These are phyloP conservation scores for Chrysosporium queenslandicum DNA, from an alignment of 2,329 filamentous ascomycete species.

Conservation along the genomic window DNA sequence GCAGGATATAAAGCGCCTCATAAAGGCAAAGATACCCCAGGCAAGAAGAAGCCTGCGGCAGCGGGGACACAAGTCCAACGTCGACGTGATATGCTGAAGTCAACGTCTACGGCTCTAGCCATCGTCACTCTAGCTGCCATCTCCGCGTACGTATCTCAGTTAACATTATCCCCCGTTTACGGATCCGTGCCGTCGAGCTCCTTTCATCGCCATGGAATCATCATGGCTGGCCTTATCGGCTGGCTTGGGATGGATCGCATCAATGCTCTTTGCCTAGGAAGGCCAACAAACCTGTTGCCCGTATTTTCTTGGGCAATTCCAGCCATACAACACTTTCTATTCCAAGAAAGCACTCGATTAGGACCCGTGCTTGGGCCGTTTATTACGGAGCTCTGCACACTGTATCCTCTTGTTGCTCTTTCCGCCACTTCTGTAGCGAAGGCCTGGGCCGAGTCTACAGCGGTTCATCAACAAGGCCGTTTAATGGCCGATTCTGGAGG, in stretches of 20 bases:
- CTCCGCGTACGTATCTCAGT: conserved; percentile 43
- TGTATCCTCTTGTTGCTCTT: conserved; percentile 59
- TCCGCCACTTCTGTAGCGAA: conserved; percentile 55
- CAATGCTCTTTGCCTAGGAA: conserved; percentile 41
- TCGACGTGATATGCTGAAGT: background rate
- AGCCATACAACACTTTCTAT: conserved; percentile 60
- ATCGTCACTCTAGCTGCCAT: conserved; percentile 1
- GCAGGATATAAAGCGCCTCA: background rate
- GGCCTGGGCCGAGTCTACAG: conserved; percentile 49
- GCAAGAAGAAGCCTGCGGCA: background rate
- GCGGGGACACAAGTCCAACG: background rate
- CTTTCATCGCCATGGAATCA: conserved; percentile 59
- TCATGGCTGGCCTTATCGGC: conserved; percentile 57
- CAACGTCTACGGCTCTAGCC: background rate
- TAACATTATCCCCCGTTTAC: conserved; percentile 76
- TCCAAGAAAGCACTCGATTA: conserved; percentile 53
- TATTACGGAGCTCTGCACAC: conserved; percentile 61
- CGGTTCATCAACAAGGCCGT: conserved; percentile 46
- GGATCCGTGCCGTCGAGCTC: conserved; percentile 67
- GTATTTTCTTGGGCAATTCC: conserved; percentile 68
- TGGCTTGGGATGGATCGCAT: conserved; percentile 56
- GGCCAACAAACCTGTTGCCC: conserved; percentile 49
- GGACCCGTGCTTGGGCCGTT: conserved; percentile 64
- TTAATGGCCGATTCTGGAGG: conserved; percentile 55
- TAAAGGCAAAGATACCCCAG: background rate